Percentiles rank a stretch among this genome's conserved stretches.
phyloP scores from a whole-genome alignment of 1,284 basidiomycete genomes.

The Kwoniella shivajii region DNA sequence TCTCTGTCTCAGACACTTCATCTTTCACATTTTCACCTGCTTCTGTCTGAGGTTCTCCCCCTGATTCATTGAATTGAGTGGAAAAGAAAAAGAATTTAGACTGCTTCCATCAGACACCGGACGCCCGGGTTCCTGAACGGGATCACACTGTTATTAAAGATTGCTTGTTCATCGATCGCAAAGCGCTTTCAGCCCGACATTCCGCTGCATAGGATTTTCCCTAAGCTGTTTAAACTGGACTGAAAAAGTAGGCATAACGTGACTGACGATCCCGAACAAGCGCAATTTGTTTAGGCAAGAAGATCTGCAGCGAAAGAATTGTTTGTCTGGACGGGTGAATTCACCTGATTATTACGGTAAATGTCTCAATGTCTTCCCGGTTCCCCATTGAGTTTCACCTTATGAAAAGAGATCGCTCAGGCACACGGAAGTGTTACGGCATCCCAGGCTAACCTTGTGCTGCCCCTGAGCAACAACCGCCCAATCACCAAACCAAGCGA shows the following conservation, averaged over 20 bases:
- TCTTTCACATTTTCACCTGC: neutral
- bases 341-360: no score
- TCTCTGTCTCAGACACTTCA: neutral
- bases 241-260: neutral
- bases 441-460: no score
- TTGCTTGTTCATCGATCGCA: neutral
- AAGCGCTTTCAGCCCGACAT: neutral
- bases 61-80: neutral
- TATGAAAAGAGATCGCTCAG: no score
- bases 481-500: no score
- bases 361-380: no score
- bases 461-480: no score
- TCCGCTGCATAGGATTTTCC: no score
- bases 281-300: constrained; percentile 5
- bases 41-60: neutral
- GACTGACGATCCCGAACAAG: constrained; percentile 1
- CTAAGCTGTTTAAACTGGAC: no score
- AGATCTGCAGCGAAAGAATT: neutral
- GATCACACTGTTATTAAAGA: neutral
- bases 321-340: neutral
- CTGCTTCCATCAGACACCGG: constrained; percentile 3
- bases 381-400: no score
- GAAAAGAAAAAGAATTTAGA: neutral
- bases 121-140: constrained; percentile 11
- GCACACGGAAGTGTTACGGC: no score